These are phyloP conservation scores for Euphrasia arctica DNA, from an alignment of 305 asterid species.

Conservation along the genomic window DNA sequence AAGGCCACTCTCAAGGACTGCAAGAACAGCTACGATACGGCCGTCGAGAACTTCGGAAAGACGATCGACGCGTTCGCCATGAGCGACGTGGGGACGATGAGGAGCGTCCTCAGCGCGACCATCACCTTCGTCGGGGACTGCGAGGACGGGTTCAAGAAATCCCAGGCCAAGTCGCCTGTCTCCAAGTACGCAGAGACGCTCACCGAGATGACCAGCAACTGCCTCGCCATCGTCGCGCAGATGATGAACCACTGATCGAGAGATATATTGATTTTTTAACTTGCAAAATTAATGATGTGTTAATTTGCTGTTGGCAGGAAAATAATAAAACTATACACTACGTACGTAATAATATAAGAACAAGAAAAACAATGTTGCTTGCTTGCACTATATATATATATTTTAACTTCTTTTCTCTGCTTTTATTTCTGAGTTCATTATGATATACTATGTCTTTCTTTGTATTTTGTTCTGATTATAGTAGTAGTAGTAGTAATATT, in stretches of 20 bases:
- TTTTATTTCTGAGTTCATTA: too few relatives aligned
- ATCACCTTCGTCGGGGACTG: conserved; percentile 48
- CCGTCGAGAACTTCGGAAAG: conserved; percentile 35
- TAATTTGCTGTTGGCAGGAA: not conserved
- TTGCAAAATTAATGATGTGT: not conserved
- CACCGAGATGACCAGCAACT: conserved; percentile 53
- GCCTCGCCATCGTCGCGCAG: conserved; percentile 41
- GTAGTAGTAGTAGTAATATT: too few relatives aligned
- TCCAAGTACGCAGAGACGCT: conserved; percentile 29
- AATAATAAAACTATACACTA: too few relatives aligned
- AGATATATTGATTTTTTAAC: too few relatives aligned
- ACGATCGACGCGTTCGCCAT: conserved; percentile 31
- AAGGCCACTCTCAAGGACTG: conserved; percentile 36
- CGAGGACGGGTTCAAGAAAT: conserved; percentile 31
- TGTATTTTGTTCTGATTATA: too few relatives aligned
- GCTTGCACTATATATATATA: too few relatives aligned
- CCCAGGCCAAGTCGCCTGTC: conserved; percentile 28
- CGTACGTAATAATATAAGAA: too few relatives aligned
- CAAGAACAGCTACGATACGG: conserved; percentile 38
- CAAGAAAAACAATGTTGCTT: too few relatives aligned
- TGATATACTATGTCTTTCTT: too few relatives aligned
- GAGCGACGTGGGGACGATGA: conserved; percentile 46
- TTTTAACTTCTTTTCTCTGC: too few relatives aligned
- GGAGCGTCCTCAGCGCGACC: conserved; percentile 49
- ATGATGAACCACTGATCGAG: conserved; percentile 6